Percentiles rank a stretch among this genome's conserved stretches.
Conservation (phyloP, 1,284 basidiomycete genomes). For the Agaricales sp. region DNA sequence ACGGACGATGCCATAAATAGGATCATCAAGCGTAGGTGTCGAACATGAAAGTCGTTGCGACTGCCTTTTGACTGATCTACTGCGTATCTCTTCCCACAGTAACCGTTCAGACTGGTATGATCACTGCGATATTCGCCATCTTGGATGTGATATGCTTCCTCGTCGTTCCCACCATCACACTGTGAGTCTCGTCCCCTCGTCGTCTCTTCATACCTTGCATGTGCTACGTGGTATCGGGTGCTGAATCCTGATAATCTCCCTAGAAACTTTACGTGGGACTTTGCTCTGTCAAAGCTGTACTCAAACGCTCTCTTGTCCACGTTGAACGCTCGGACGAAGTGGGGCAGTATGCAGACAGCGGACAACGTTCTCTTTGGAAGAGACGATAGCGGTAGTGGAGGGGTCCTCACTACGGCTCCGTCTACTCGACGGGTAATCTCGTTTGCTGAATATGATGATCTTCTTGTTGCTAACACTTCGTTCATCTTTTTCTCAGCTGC, state of each 20-base stretch:
- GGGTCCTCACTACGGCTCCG: no score
- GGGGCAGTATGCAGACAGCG: not conserved
- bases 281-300: slow-evolving; percentile 11
- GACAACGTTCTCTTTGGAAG: not conserved
- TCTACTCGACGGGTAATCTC: no score
- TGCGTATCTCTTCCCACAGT: slow-evolving; percentile 16
- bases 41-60: no score
- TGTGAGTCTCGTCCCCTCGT: not conserved
- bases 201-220: not conserved
- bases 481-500: no score
- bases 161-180: not conserved
- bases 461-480: no score
- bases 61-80: slow-evolving; percentile 4
- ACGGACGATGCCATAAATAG: slow-evolving; percentile 26
- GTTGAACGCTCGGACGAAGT: not conserved
- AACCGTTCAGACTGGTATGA: slow-evolving; percentile 26
- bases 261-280: slow-evolving; percentile 10
- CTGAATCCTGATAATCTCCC: no score
- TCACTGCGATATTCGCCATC: slow-evolving; percentile 22
- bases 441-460: no score
- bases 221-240: not conserved
- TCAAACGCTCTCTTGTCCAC: slow-evolving; percentile 3
- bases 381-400: no score
- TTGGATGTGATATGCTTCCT: slow-evolving; percentile 26
- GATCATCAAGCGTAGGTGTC: slow-evolving; percentile 30